phyloP scores from a whole-genome alignment of 371 early-diverging fungal species.

The Mucor piriformis region DNA sequence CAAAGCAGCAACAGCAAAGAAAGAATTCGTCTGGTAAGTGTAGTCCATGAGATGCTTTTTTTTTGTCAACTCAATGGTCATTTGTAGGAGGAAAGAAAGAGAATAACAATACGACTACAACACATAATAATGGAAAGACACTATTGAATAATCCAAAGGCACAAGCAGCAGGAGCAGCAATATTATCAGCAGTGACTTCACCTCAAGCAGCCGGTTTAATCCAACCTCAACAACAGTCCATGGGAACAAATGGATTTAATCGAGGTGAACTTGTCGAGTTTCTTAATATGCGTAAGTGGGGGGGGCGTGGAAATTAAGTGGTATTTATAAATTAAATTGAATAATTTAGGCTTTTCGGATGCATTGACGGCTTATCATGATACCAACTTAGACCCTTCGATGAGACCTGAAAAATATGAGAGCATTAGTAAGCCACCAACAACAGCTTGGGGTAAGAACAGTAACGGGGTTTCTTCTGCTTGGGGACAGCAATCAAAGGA shows the following conservation, averaged over 20 bases:
- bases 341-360: constrained; percentile 31
- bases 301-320: neutral
- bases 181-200: constrained; percentile 30
- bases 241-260: constrained; percentile 22
- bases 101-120: constrained; percentile 2
- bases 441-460: constrained; percentile 15
- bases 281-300: constrained; percentile 30
- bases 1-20: constrained; percentile 18
- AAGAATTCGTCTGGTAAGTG: constrained; percentile 26
- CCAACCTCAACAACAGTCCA: constrained; percentile 10
- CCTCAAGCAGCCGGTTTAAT: constrained; percentile 14
- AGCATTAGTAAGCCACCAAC: constrained; percentile 10
- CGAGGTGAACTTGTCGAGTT: constrained; percentile 25
- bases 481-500: constrained; percentile 19
- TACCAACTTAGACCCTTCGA: constrained; percentile 31
- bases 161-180: constrained; percentile 35
- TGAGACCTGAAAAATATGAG: constrained; percentile 32
- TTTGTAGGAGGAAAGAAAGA: neutral
- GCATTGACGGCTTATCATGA: constrained; percentile 34
- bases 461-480: constrained; percentile 9
- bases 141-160: constrained; percentile 12
- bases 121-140: constrained; percentile 2
- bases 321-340: neutral
- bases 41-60: neutral
- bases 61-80: neutral